Base-by-base conservation (phyloP, 371 early-diverging fungal genomes). In the Racocetra persica region DNA sequence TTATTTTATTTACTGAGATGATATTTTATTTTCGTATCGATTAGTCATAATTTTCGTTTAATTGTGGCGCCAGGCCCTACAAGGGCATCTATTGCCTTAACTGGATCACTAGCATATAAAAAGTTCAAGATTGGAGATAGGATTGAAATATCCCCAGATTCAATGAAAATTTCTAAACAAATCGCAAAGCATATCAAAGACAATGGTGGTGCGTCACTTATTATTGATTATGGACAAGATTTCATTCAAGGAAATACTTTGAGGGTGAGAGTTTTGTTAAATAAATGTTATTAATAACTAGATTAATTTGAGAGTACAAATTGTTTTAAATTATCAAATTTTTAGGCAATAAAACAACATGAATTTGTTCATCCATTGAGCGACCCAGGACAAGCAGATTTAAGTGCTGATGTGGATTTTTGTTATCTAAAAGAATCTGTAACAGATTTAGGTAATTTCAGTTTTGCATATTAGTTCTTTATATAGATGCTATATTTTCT, bases 341-440 rank as follows among this genome's bases (percentile, higher is more conserved):
- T n/a, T 49, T 84, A 95, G 95, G 99, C 95, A 20, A 95, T 98
- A 73, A 88, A 88, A 67, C 88, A 91, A 52, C 99, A 99, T 85
- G 84, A 91, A 81, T 95, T 96, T 81, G 89, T 91, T 0, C 87
- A 93, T 84, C 92, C 94, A 0, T 89, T 98, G 75, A 89, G 88
- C 38, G 82, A 86, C 26, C 98, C 98, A 1, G 98, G 98, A 4
- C 90, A 90, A 16, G 90, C 93, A 26, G 99, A 99, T 88, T 85
- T 99, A 32, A 96, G 95, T 76, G 95, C 94, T 0, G 95, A 99
- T 85, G 98, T 98, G 0, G 96, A 98, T 83, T 98, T 98, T 85
- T 83, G 90, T 28, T 90, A 92, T 72, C 81, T 98, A 60, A 89
- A 90, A 60, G 84, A 89, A 22, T 92, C 93, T 0, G 89, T 91